phyloP scores from a whole-genome alignment of 2,329 filamentous ascomycete genomes.

The Monosporascus sp. region DNA sequence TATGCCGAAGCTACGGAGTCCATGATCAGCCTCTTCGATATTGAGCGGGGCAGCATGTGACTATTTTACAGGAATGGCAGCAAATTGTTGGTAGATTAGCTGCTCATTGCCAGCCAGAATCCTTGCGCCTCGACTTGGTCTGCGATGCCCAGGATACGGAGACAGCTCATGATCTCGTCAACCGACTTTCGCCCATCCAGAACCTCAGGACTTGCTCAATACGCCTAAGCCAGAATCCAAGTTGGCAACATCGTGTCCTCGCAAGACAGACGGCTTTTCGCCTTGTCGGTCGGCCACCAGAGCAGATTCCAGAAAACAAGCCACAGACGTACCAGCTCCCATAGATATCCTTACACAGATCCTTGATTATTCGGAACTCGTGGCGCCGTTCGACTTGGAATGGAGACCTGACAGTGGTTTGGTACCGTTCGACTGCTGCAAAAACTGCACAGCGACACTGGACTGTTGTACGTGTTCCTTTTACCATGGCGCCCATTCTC shows the following conservation, averaged over 20 bases:
- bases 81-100: not conserved
- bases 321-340: not conserved
- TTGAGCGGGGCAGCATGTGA: no score
- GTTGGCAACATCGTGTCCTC: no score
- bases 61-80: not conserved
- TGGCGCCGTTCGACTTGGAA: no score
- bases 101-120: not conserved
- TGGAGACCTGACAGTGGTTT: no score
- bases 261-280: no score
- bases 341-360: no score
- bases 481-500: conserved; percentile 1
- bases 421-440: not conserved
- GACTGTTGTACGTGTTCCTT: conserved; percentile 1
- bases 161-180: not conserved
- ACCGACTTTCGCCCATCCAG: not conserved
- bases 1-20: no score
- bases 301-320: not conserved
- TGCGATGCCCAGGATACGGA: not conserved
- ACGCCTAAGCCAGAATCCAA: no score
- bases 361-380: no score
- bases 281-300: not conserved
- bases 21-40: no score
- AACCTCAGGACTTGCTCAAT: no score
- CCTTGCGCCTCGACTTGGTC: not conserved
- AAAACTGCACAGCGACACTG: not conserved